phyloP scores from a whole-genome alignment of 164 flowering plant genomes.

The Akebia trifoliata region DNA sequence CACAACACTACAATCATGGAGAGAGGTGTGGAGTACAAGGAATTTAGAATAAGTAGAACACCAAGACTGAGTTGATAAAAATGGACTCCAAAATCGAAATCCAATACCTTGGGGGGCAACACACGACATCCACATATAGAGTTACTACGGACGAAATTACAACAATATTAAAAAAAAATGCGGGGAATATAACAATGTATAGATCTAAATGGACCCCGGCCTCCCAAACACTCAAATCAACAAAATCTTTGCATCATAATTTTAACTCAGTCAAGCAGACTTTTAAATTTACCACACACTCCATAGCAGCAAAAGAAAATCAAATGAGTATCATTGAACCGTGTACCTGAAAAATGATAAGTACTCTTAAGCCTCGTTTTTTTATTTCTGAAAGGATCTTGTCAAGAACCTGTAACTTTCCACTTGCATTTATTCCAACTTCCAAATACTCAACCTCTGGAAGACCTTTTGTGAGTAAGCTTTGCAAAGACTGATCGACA shows the following conservation, averaged over 20 bases:
- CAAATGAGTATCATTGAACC: neutral
- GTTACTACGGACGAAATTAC: too few species aligned
- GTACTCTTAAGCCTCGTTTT: conserved; percentile 43
- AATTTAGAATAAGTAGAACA: too few species aligned
- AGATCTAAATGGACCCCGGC: too few species aligned
- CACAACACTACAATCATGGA: too few species aligned
- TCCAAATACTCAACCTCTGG: conserved; percentile 42
- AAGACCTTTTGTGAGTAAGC: conserved; percentile 34
- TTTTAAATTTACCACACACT: neutral
- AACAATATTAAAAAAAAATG: too few species aligned
- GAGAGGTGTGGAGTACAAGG: too few species aligned
- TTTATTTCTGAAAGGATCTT: conserved; percentile 50
- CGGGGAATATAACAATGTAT: too few species aligned
- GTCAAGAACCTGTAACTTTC: conserved; percentile 79
- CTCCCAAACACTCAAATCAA: too few species aligned
- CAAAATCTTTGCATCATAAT: neutral
- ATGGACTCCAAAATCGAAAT: too few species aligned
- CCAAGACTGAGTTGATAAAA: too few species aligned
- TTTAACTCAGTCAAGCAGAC: neutral
- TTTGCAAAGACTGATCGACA: conserved; percentile 45
- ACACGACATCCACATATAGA: too few species aligned
- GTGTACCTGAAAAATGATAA: conserved; percentile 77
- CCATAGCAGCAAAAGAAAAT: neutral
- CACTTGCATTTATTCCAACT: conserved; percentile 80
- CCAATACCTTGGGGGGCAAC: too few species aligned